Evolutionary conservation across 2,329 filamentous ascomycete species (phyloP), one percentile per base, ranked within the genome.

Genomic region (Cercospora beticola): DNA sequence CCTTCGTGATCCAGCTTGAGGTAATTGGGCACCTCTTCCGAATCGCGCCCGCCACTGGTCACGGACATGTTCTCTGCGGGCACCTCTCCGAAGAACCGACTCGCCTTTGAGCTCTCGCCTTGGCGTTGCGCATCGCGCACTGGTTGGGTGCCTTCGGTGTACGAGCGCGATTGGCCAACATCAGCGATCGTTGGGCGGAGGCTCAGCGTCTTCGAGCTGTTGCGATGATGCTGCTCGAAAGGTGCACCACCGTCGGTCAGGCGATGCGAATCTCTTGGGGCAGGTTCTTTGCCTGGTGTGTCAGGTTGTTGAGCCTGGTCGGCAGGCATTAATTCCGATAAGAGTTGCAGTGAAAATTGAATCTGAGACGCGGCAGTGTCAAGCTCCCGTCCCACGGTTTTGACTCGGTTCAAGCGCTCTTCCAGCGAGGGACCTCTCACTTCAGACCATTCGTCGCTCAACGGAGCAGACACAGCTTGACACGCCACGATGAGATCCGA

Each of bases 361-460:
- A 97, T 89, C 75, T 97, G 93, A 0, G 92, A 92, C 12, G 94
- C 91, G 74, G 92, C 94, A 21, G 90, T 92, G 78, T 98, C 93
- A 18, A 99, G 84, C 58, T 94, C 91, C 74, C 91, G 88, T 9
- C 90, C 89, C 70, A 92, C 91, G 68, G 88, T 86, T 63, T 91
- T 88, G 68, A 97, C 93, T 71, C 92, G 90, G 71, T 91, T 91
- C 28, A 98, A 81, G 23, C 95, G 89, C 73, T 92, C 92, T 76
- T 97, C 94, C 31, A 99, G 84, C 7, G 94, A 92, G 78, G 97
- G 93, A 1, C 93, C 93, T 54, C 93, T 89, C n/a, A 94, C 85
- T 78, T 97, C 93, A 4, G 94, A 89, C 95, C 95, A 99, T 81
- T 99, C 95, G 78, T 99, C 95, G 8, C 91, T 92, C 54, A 99